Percentiles rank a stretch among this genome's conserved stretches.
phyloP scores from a whole-genome alignment of 2,329 filamentous ascomycete species.

The Dryadomyces sulphureus region DNA sequence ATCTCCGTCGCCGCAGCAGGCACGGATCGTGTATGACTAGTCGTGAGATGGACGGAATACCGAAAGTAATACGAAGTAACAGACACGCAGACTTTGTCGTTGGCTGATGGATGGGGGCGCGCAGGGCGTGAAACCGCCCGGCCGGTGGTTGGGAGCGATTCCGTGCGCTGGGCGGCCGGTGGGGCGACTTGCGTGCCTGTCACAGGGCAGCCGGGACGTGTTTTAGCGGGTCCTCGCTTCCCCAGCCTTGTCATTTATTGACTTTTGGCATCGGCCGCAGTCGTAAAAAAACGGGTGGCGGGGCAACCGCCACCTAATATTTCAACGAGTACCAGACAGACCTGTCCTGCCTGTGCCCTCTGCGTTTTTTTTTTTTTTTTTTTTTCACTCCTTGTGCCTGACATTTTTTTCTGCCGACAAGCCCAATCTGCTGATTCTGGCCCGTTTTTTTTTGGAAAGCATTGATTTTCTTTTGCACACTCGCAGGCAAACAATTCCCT shows the following conservation, averaged over 20 bases:
- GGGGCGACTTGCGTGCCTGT: background rate
- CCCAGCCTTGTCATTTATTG: conserved; percentile 13
- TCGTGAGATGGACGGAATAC: no score
- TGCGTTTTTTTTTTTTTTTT: background rate
- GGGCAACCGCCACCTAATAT: conserved; percentile 12
- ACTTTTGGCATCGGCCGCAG: conserved; percentile 2
- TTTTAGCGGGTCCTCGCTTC: background rate
- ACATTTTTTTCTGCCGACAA: no score
- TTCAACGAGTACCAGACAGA: background rate
- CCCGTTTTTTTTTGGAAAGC: no score
- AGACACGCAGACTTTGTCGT: no score
- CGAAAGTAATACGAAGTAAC: no score
- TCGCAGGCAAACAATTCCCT: no score
- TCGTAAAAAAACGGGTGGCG: conserved; percentile 9
- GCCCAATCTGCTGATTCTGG: no score
- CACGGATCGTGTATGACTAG: no score
- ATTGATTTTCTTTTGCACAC: no score
- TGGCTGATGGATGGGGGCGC: background rate
- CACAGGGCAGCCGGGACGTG: background rate
- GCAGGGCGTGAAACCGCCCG: background rate
- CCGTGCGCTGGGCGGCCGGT: background rate
- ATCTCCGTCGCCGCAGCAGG: no score
- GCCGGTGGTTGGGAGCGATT: background rate
- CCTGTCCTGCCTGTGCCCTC: background rate
- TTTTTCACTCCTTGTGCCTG: background rate